Percentiles rank a stretch among this genome's conserved stretches.
Evolutionary conservation across 306 rosid species (phyloP).

Genomic region (Parietaria judaica): DNA sequence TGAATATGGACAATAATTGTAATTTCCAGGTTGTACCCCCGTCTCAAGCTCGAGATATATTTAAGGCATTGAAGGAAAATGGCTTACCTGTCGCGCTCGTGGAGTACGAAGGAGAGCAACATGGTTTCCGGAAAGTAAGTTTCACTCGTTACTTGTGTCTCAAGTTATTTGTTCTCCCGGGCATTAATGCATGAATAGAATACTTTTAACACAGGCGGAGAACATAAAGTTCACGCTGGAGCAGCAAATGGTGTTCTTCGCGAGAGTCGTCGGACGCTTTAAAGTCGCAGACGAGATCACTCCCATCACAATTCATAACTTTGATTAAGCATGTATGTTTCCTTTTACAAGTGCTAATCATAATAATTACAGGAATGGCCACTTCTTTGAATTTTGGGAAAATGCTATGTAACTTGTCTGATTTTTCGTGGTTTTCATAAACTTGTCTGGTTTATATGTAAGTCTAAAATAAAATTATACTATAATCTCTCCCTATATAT

Average conservation of each 20-base stretch:
- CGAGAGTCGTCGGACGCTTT: constrained; percentile 69
- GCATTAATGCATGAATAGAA: constrained; percentile 5
- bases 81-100: constrained; percentile 90
- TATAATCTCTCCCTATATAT: too few species aligned
- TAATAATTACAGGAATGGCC: too few species aligned
- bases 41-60: constrained; percentile 72
- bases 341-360: background rate
- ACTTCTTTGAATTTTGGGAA: too few species aligned
- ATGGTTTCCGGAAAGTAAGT: constrained; percentile 85
- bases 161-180: background rate
- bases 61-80: constrained; percentile 68
- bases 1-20: background rate
- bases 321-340: constrained; percentile 26
- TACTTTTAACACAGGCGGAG: constrained; percentile 57
- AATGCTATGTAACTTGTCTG: too few species aligned
- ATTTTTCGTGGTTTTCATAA: background rate
- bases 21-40: constrained; percentile 71
- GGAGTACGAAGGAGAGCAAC: constrained; percentile 94
- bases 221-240: constrained; percentile 87
- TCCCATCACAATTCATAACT: constrained; percentile 77
- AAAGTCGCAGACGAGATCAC: constrained; percentile 70
- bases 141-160: background rate
- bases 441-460: background rate
- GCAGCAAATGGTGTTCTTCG: constrained; percentile 98
- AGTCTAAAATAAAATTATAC: too few species aligned